These are phyloP conservation scores for Pleurotus djamor DNA, from an alignment of 768 basidiomycete species.

Conservation along the genomic window DNA sequence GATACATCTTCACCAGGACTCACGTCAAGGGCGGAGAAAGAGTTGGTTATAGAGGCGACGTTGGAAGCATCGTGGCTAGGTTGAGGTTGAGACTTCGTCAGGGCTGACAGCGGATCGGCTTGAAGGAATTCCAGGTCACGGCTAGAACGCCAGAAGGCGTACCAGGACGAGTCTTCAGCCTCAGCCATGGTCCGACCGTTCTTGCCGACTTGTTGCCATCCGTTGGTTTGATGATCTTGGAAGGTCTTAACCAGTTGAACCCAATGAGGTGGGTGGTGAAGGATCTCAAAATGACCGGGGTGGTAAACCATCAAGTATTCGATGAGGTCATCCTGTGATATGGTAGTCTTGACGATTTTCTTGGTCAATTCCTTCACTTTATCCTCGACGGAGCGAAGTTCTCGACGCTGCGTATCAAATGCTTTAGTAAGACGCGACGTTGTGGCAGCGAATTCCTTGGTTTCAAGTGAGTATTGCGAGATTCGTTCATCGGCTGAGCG, in stretches of 20 bases:
- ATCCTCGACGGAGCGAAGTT: conserved; percentile 42
- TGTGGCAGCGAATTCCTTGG: conserved; percentile 44
- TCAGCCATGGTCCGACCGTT: conserved; percentile 6
- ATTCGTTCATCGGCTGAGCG: conserved; percentile 60
- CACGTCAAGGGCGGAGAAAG: too few species aligned
- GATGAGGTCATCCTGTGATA: conserved; percentile 36
- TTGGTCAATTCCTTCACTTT: conserved; percentile 47
- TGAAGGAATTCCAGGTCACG: conserved; percentile 48
- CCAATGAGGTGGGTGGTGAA: conserved; percentile 48
- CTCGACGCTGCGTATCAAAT: conserved; percentile 26
- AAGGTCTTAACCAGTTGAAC: conserved; percentile 21
- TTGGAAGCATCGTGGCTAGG: background rate
- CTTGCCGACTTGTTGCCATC: conserved; percentile 33
- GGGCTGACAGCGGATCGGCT: conserved; percentile 2
- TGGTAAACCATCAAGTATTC: conserved; percentile 40
- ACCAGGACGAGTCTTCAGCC: conserved; percentile 28
- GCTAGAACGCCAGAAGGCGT: conserved; percentile 50
- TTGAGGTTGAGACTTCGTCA: background rate
- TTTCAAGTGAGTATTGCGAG: conserved; percentile 58
- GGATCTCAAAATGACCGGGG: conserved; percentile 43
- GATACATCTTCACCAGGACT: too few species aligned
- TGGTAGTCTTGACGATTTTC: conserved; percentile 27
- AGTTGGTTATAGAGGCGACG: too few species aligned
- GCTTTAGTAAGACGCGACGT: conserved; percentile 37
- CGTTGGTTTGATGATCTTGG: conserved; percentile 11